These are phyloP conservation scores for Aspergillus sp. DNA, from an alignment of 2,329 filamentous ascomycete genomes.

Conservation along the genomic window DNA sequence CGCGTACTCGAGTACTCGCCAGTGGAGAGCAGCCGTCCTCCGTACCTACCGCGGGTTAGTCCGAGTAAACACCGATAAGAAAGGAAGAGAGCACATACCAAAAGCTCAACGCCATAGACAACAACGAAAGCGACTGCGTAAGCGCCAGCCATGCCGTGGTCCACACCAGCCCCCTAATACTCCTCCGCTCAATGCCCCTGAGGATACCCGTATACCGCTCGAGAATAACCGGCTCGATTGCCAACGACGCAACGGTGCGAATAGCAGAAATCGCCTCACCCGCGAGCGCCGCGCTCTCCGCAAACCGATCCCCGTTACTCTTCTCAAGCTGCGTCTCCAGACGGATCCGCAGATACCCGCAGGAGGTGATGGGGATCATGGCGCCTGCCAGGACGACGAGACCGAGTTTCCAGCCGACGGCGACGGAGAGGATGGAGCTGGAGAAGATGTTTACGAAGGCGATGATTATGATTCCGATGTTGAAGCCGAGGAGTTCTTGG, in stretches of 20 bases:
- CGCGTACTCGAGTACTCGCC: neutral
- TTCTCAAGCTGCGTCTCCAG: slow-evolving; percentile 75
- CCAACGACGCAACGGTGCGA: slow-evolving; percentile 88
- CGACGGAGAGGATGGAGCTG: slow-evolving; percentile 53
- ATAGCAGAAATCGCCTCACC: slow-evolving; percentile 94
- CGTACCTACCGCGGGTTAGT: neutral
- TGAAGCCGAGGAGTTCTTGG: slow-evolving; percentile 76
- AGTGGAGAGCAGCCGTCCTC: neutral
- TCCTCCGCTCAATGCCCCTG: slow-evolving; percentile 58
- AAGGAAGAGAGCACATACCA: neutral
- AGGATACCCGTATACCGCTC: slow-evolving; percentile 62
- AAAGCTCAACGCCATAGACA: neutral
- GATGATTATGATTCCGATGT: slow-evolving; percentile 85
- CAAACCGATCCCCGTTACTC: slow-evolving; percentile 77
- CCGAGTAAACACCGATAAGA: too few species aligned
- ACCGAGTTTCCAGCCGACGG: slow-evolving; percentile 56
- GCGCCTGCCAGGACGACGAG: slow-evolving; percentile 52
- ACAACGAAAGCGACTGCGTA: neutral
- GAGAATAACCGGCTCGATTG: slow-evolving; percentile 81
- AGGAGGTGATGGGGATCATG: slow-evolving; percentile 51
- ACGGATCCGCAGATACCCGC: slow-evolving; percentile 55
- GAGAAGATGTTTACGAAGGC: slow-evolving; percentile 58
- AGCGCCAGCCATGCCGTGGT: slow-evolving; percentile 56
- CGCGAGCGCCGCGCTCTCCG: slow-evolving; percentile 73
- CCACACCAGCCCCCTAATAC: slow-evolving; percentile 24